phyloP scores from a whole-genome alignment of 1,139 yeast genomes.

The Taphrina betulina region DNA sequence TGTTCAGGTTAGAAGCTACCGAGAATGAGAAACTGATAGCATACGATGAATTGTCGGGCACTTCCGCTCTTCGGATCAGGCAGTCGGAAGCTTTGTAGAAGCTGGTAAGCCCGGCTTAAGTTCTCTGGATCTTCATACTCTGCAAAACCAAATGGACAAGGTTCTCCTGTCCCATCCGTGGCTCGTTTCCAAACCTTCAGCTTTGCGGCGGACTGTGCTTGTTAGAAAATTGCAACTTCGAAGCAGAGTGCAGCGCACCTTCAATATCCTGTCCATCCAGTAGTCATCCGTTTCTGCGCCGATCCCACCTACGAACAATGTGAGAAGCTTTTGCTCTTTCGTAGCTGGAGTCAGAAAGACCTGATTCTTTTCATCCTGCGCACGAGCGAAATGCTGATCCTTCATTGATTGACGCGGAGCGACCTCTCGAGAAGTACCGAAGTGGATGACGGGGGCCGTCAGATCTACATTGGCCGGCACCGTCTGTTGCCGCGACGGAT shows the following conservation, averaged over 20 bases:
- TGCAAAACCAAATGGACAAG: conserved; percentile 37
- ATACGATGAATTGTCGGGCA: conserved; percentile 16
- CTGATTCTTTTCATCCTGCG: conserved; percentile 3
- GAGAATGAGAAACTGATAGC: background rate
- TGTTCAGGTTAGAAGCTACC: background rate
- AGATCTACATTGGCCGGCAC: conserved; percentile 16
- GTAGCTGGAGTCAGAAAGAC: conserved; percentile 37
- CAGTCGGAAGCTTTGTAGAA: conserved; percentile 35
- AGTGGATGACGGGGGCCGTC: conserved; percentile 34
- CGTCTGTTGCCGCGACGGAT: background rate
- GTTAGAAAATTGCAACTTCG: conserved; percentile 36
- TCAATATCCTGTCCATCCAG: conserved; percentile 40
- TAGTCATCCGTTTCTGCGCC: conserved; percentile 43
- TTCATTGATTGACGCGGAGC: conserved; percentile 14
- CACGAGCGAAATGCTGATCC: conserved; percentile 14
- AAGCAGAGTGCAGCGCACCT: conserved; percentile 15
- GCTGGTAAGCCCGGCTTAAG: conserved; percentile 36
- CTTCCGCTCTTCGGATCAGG: conserved; percentile 35
- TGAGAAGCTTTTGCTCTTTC: conserved; percentile 42
- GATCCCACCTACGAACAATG: conserved; percentile 42
- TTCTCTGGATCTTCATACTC: conserved; percentile 38
- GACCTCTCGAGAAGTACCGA: conserved; percentile 29
- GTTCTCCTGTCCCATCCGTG: conserved; percentile 37
- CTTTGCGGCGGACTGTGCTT: conserved; percentile 38
- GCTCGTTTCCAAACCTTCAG: conserved; percentile 38